These are phyloP conservation scores for Sonneratia alba DNA, from an alignment of 345 rosid genomes.

Conservation along the genomic window DNA sequence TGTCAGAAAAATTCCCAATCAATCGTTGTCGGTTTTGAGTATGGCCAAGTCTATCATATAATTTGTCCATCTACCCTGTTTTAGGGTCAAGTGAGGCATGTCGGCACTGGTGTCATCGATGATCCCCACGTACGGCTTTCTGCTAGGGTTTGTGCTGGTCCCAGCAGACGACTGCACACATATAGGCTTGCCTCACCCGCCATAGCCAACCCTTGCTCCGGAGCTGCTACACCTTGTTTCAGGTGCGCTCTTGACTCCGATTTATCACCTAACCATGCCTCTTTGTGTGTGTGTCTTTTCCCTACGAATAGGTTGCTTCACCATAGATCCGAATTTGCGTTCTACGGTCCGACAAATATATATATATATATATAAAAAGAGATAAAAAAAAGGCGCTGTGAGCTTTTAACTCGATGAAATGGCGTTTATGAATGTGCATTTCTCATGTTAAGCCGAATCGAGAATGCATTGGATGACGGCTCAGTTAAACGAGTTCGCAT, in stretches of 20 bases:
- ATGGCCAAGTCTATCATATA: too few species aligned
- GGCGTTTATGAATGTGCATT: background rate
- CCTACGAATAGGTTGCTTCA: background rate
- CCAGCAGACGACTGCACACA: background rate
- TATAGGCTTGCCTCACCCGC: background rate
- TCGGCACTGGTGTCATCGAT: slow-evolving; percentile 25
- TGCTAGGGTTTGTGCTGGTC: background rate
- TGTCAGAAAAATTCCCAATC: too few species aligned
- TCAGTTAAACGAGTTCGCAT: background rate
- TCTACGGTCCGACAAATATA: background rate
- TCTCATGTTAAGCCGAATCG: background rate
- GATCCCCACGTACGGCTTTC: too few species aligned
- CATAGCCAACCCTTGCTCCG: background rate
- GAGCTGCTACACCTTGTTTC: background rate
- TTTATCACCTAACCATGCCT: background rate
- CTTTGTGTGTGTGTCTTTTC: background rate
- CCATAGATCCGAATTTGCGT: background rate
- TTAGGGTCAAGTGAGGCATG: slow-evolving; percentile 20
- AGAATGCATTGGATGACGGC: background rate
- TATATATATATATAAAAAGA: too few species aligned
- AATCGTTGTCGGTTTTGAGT: too few species aligned
- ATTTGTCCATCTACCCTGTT: too few species aligned
- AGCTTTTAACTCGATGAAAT: background rate
- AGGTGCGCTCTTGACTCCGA: background rate
- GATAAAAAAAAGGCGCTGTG: background rate